These are phyloP conservation scores for Simplicillium sp. DNA, from an alignment of 2,329 filamentous ascomycete genomes.

Conservation along the genomic window DNA sequence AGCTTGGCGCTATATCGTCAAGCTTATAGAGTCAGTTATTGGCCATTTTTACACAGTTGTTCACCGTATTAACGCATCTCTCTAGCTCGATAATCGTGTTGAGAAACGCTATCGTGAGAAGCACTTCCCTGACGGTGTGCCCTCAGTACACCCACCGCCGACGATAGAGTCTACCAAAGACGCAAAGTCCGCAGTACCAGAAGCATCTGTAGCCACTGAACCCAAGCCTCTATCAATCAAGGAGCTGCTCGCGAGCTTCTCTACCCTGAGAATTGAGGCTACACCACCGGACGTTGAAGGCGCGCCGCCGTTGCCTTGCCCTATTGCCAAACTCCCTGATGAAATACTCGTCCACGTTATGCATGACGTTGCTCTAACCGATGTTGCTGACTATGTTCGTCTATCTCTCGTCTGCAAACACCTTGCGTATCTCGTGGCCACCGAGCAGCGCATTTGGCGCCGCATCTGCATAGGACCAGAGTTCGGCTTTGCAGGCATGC, in stretches of 20 bases:
- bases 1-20: conserved; percentile 82
- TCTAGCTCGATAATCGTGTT: conserved; percentile 70
- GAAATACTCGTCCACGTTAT: conserved; percentile 81
- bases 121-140: conserved; percentile 61
- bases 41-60: background rate
- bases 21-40: conserved; percentile 63
- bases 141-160: conserved; percentile 5
- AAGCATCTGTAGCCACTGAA: conserved; percentile 20
- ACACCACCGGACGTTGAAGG: conserved; percentile 62
- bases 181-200: conserved; percentile 16
- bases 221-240: conserved; percentile 43
- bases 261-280: conserved; percentile 57
- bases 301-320: conserved; percentile 66
- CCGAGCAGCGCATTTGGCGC: conserved; percentile 82
- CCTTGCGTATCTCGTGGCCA: conserved; percentile 73
- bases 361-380: conserved; percentile 57
- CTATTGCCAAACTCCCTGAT: conserved; percentile 66
- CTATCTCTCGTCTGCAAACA: conserved; percentile 77
- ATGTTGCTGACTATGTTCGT: conserved; percentile 69
- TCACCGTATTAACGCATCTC: conserved; percentile 3
- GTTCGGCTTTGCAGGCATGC: conserved; percentile 76
- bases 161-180: conserved; percentile 15
- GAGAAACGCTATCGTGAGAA: conserved; percentile 85
- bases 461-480: conserved; percentile 59
- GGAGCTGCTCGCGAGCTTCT: conserved; percentile 70